Percentiles rank a stretch among this genome's conserved stretches.
Evolutionary conservation across 2,329 filamentous ascomycete genomes (phyloP).

Genomic region (Colletotrichum cereale): DNA sequence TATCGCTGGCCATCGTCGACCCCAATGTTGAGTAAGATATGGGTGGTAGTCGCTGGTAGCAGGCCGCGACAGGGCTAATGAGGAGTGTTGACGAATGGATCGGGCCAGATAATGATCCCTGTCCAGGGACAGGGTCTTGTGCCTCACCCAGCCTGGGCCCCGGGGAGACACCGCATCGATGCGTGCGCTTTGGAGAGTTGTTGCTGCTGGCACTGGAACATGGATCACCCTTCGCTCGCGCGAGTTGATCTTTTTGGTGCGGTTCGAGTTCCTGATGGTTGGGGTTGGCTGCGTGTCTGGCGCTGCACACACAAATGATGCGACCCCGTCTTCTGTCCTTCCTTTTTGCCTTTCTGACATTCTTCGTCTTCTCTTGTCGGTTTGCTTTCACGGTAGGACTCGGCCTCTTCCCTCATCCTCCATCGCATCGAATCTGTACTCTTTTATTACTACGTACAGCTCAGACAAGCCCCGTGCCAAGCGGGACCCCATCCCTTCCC

Average conservation of each 20-base stretch:
- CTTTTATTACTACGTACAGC: background rate
- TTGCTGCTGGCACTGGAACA: conserved; percentile 27
- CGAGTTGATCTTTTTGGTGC: conserved; percentile 20
- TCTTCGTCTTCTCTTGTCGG: conserved; percentile 3
- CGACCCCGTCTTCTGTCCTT: conserved; percentile 2
- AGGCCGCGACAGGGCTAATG: conserved; percentile 16
- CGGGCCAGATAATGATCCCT: conserved; percentile 35
- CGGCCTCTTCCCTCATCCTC: conserved; percentile 1
- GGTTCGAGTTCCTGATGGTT: conserved; percentile 34
- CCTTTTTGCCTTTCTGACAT: background rate
- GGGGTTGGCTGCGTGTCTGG: conserved; percentile 20
- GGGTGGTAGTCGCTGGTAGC: conserved; percentile 28
- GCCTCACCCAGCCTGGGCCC: conserved; percentile 21
- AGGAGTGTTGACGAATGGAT: conserved; percentile 34
- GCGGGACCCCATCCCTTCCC: conserved; percentile 13
- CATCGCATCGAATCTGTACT: conserved; percentile 14
- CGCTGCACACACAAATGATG: conserved; percentile 24
- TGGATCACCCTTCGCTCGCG: conserved; percentile 37
- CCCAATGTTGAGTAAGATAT: conserved; percentile 9
- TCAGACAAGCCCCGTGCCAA: conserved; percentile 17
- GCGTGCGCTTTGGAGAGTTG: conserved; percentile 17
- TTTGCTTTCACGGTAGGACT: background rate
- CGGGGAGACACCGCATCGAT: conserved; percentile 22
- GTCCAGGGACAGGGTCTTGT: conserved; percentile 36
- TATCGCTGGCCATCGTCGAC: conserved; percentile 15